Evolutionary conservation across 192 early-diverging fungal species (phyloP), one percentile per base, ranked within the genome.

Genomic region (Powellomyces hirtus): DNA sequence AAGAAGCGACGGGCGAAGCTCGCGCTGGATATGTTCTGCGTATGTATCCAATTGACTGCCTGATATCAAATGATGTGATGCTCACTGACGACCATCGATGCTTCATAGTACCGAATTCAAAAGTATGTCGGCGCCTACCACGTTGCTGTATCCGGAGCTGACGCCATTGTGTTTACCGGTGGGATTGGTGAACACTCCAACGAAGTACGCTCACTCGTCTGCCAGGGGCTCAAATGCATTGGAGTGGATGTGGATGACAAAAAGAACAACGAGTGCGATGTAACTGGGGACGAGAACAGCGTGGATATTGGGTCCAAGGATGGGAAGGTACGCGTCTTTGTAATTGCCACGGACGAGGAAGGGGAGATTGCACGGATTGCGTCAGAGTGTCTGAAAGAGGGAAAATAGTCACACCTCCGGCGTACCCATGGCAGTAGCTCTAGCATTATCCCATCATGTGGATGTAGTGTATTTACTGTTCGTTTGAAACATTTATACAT

Each of bases 101-200:
- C 42, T 64, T 50, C 38, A 31, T 27, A 72, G 70, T 72, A 80
- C 40, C 77, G 78, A 1, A 66, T 80, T 16, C 60, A 66, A 45
- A 77, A 78, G 27, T 80, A 75, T 44, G 62, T 80, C 44, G 78
- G 78, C 14, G 38, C 66, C 2, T 80, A 80, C 52, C 60, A 64
- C 45, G 62, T 75, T 18, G 68, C 64, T 33, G 36, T 78, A 18
- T 42, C 59, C 59, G 75, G 75, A 5, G 63, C 59, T 0, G 66
- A 75, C 36, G 72, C 66, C 10, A 57, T 80, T 42, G 36, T 80
- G 0, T 80, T 80, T 45, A 75, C 75, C 0, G 78, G 78, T n/a
- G 78, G 78, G 18, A 78, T 80, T 38, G 78, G 78, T 4, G 78
- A 80, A 33, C 67, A 80, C 55, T 44, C 58, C 30, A 37, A 24